phyloP scores from a whole-genome alignment of 2,329 filamentous ascomycete genomes.

The Scedosporium apiospermum region DNA sequence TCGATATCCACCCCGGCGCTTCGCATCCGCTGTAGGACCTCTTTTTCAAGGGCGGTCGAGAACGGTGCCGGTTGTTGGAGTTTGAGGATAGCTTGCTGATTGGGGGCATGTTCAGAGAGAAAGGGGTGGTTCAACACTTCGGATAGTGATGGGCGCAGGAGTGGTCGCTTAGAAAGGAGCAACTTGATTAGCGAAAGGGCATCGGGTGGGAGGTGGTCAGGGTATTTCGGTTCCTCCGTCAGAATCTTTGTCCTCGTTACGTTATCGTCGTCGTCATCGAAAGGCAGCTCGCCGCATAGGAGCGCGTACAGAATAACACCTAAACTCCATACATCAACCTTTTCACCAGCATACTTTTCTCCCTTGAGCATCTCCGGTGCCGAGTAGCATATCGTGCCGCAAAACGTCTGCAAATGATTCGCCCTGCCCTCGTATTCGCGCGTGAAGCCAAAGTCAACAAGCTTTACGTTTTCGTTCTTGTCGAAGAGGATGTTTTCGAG shows the following conservation, averaged over 20 bases:
- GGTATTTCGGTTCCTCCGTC: constrained; percentile 75
- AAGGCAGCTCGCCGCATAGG: constrained; percentile 78
- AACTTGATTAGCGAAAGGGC: constrained; percentile 67
- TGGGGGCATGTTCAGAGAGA: constrained; percentile 73
- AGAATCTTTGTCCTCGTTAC: constrained; percentile 79
- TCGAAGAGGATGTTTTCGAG: constrained; percentile 88
- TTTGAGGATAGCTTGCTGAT: constrained; percentile 83
- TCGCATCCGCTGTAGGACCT: constrained; percentile 85
- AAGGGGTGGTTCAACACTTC: constrained; percentile 87
- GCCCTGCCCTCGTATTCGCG: constrained; percentile 92
- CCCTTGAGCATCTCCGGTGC: constrained; percentile 98
- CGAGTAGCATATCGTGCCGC: constrained; percentile 94
- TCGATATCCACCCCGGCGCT: constrained; percentile 92
- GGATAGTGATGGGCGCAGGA: constrained; percentile 69
- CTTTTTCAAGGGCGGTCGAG: constrained; percentile 77
- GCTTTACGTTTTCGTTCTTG: constrained; percentile 93
- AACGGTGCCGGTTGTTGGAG: constrained; percentile 74
- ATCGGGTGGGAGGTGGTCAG: constrained; percentile 67
- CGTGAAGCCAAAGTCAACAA: constrained; percentile 97
- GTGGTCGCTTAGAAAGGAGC: constrained; percentile 82
- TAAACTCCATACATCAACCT: constrained; percentile 93
- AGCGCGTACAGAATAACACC: constrained; percentile 79
- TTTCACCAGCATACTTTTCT: constrained; percentile 95
- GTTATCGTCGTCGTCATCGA: constrained; percentile 90
- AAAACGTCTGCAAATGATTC: constrained; percentile 94